Evolutionary conservation across 768 basidiomycete genomes (phyloP).

Genomic region (Xerocomellus chrysenteron): DNA sequence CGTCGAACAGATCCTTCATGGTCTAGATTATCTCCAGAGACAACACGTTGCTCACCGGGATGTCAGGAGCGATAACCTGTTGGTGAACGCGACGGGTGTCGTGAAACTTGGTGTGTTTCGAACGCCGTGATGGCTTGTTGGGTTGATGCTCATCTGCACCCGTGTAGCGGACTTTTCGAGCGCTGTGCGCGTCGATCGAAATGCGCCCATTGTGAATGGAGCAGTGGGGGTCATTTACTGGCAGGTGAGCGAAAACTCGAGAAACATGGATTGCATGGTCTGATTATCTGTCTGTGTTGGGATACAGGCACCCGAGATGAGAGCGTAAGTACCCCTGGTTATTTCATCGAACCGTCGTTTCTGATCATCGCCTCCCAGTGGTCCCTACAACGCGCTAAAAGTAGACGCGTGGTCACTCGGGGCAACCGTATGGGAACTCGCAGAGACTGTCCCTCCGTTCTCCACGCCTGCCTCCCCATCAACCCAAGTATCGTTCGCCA

Average conservation of each 20-base stretch:
- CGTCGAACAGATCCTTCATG: conserved; percentile 54
- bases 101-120: conserved; percentile 67
- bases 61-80: conserved; percentile 78
- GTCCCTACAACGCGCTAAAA: conserved; percentile 69
- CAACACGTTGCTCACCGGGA: conserved; percentile 79
- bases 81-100: conserved; percentile 66
- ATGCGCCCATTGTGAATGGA: conserved; percentile 52
- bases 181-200: conserved; percentile 59
- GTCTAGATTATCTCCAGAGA: conserved; percentile 62
- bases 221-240: conserved; percentile 74
- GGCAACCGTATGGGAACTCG: conserved; percentile 82
- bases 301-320: conserved; percentile 68
- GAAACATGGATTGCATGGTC: not conserved
- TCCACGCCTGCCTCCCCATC: conserved; percentile 37
- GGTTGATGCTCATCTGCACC: not conserved
- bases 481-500: conserved; percentile 20
- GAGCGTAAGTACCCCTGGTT: conserved; percentile 48
- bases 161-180: conserved; percentile 75
- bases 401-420: conserved; percentile 83
- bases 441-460: conserved; percentile 74
- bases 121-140: not conserved
- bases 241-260: conserved; percentile 51
- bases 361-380: conserved; percentile 37
- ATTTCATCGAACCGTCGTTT: not conserved
- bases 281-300: not conserved